These are phyloP conservation scores for Alternaria rosae DNA, from an alignment of 2,329 filamentous ascomycete species.

Conservation along the genomic window DNA sequence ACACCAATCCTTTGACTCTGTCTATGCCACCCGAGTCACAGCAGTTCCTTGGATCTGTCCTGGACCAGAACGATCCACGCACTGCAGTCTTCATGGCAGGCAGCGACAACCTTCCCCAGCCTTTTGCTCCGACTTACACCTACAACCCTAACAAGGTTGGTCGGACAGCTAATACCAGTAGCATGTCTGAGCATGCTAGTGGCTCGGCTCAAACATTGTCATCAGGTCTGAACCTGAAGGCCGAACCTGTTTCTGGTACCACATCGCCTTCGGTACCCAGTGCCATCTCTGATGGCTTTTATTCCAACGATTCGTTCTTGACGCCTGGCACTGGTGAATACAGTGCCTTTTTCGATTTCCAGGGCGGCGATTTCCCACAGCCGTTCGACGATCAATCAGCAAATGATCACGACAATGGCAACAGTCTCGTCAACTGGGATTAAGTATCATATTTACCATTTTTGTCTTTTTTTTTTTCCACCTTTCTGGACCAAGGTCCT, in stretches of 20 bases:
- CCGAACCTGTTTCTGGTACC: constrained; percentile 16
- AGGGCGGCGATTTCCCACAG: constrained; percentile 21
- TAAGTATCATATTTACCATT: constrained; percentile 4
- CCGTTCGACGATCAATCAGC: constrained; percentile 24
- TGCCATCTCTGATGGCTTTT: constrained; percentile 32
- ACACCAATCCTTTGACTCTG: constrained; percentile 57
- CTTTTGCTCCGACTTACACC: constrained; percentile 51
- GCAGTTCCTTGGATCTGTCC: constrained; percentile 58
- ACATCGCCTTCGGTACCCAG: constrained; percentile 29
- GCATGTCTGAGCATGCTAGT: constrained; percentile 43
- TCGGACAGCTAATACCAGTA: constrained; percentile 14
- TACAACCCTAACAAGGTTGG: constrained; percentile 56
- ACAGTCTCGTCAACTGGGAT: constrained; percentile 37
- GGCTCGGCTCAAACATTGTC: constrained; percentile 52
- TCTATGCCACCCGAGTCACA: constrained; percentile 62
- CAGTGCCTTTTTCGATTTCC: constrained; percentile 34
- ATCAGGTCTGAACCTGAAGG: constrained; percentile 40
- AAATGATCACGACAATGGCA: constrained; percentile 29
- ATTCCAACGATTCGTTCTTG: constrained; percentile 22
- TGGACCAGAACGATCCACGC: constrained; percentile 56
- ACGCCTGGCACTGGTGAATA: constrained; percentile 33
- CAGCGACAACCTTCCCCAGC: constrained; percentile 51
- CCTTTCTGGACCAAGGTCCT: not conserved
- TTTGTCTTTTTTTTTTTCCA: not conserved
- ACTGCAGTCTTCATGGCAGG: constrained; percentile 57